phyloP scores from a whole-genome alignment of 345 rosid species.

The Rhizophora mangle region DNA sequence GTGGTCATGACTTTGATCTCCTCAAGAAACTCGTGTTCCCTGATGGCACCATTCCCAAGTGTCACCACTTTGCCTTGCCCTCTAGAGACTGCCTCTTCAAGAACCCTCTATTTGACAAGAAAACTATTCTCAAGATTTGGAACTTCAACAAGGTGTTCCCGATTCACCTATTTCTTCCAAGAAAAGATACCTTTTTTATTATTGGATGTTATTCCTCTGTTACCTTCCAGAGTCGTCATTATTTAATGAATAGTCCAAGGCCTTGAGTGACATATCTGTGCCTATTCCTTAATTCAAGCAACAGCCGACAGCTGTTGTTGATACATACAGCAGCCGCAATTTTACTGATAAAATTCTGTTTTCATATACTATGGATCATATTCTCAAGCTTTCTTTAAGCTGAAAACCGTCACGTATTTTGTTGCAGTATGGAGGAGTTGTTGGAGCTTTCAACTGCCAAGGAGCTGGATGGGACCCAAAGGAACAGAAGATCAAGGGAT shows the following conservation, averaged over 20 bases:
- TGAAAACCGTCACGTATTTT: not conserved
- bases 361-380: not conserved
- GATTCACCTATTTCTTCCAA: not conserved
- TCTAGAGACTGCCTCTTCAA: conserved; percentile 83
- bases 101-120: conserved; percentile 70
- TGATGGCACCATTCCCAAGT: conserved; percentile 82
- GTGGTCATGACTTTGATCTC: conserved; percentile 69
- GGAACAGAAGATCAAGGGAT: conserved; percentile 51
- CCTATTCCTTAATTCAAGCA: not conserved
- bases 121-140: conserved; percentile 79
- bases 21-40: conserved; percentile 61
- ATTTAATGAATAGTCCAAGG: not conserved
- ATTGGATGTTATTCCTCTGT: no score
- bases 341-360: not conserved
- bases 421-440: conserved; percentile 70
- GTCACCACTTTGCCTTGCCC: conserved; percentile 73
- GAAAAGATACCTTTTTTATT: not conserved
- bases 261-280: not conserved
- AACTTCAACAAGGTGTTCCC: conserved; percentile 71
- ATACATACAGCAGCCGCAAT: not conserved
- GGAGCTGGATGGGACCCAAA: conserved; percentile 86
- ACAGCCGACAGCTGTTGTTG: not conserved
- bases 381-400: not conserved
- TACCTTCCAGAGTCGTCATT: not conserved
- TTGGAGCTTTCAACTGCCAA: conserved; percentile 94